Evolutionary conservation across 2,329 filamentous ascomycete genomes (phyloP).

Genomic region (Fusarium miscanthi): DNA sequence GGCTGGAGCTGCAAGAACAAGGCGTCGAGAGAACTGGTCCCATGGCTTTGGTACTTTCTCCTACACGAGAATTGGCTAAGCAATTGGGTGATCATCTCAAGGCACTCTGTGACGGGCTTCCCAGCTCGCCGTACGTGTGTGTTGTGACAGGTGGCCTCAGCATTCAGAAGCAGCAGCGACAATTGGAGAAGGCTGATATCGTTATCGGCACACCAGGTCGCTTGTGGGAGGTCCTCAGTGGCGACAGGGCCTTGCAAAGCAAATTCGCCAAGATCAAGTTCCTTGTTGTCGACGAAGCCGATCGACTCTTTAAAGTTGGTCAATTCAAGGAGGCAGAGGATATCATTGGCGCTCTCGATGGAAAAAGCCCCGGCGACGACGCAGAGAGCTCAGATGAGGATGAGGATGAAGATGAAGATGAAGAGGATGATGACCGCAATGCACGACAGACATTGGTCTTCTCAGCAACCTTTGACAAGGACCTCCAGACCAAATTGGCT

Average conservation of each 20-base stretch:
- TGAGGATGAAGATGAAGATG: slow-evolving; percentile 60
- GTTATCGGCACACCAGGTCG: slow-evolving; percentile 94
- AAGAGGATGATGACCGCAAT: slow-evolving; percentile 53
- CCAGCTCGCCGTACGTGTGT: slow-evolving; percentile 77
- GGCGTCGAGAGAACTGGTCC: slow-evolving; percentile 57
- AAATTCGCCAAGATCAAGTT: slow-evolving; percentile 81
- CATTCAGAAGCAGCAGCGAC: slow-evolving; percentile 92
- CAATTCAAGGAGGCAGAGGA: slow-evolving; percentile 96
- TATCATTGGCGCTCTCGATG: slow-evolving; percentile 84
- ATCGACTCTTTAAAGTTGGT: slow-evolving; percentile 89
- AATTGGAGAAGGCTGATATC: slow-evolving; percentile 86
- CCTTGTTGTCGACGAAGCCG: slow-evolving; percentile 92
- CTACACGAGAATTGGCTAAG: slow-evolving; percentile 92
- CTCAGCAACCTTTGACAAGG: slow-evolving; percentile 94
- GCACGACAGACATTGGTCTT: slow-evolving; percentile 90
- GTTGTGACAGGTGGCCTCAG: slow-evolving; percentile 93
- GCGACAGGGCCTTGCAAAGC: slow-evolving; percentile 74
- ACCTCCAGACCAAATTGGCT: slow-evolving; percentile 88
- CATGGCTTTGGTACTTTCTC: slow-evolving; percentile 84
- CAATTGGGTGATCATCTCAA: slow-evolving; percentile 88
- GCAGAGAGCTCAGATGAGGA: slow-evolving; percentile 63
- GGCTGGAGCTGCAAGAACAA: slow-evolving; percentile 65
- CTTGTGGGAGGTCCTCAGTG: slow-evolving; percentile 92
- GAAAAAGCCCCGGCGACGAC: slow-evolving; percentile 70
- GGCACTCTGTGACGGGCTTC: slow-evolving; percentile 72